phyloP scores from a whole-genome alignment of 805 yeast genomes.

The Myxozyma mucilagina region DNA sequence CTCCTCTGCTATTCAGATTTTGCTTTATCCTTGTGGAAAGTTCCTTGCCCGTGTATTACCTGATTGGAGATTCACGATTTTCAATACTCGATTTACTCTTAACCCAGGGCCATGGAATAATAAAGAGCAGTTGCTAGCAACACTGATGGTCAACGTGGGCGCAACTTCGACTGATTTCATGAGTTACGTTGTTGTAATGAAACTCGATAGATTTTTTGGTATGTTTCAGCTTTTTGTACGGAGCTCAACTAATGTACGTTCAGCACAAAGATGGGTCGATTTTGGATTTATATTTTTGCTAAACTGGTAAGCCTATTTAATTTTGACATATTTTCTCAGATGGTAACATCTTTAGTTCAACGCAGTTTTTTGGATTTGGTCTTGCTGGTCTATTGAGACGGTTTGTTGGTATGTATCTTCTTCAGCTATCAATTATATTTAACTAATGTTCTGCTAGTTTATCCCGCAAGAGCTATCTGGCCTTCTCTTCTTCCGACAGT shows the following conservation, averaged over 20 bases:
- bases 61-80: constrained; percentile 24
- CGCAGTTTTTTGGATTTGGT: constrained; percentile 67
- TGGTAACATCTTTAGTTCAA: constrained; percentile 41
- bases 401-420: constrained; percentile 36
- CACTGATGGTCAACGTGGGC: constrained; percentile 41
- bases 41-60: constrained; percentile 27
- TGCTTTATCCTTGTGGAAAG: constrained; percentile 60
- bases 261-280: constrained; percentile 35
- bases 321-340: too few relatives aligned
- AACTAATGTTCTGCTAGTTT: constrained; percentile 4
- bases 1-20: constrained; percentile 64
- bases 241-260: too few relatives aligned
- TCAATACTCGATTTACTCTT: constrained; percentile 45
- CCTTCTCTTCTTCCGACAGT: constrained; percentile 52
- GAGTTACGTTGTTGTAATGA: constrained; percentile 44
- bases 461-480: constrained; percentile 55
- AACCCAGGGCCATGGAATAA: constrained; percentile 62
- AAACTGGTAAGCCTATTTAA: constrained; percentile 28
- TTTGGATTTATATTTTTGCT: constrained; percentile 58
- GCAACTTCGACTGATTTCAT: constrained; percentile 40
- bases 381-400: constrained; percentile 65
- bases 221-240: too few relatives aligned
- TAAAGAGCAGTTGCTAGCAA: constrained; percentile 63
- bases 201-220: constrained; percentile 22
- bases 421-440: constrained; percentile 39